Conservation (phyloP, 1,139 yeast species). For the Arxiozyma bovina region DNA sequence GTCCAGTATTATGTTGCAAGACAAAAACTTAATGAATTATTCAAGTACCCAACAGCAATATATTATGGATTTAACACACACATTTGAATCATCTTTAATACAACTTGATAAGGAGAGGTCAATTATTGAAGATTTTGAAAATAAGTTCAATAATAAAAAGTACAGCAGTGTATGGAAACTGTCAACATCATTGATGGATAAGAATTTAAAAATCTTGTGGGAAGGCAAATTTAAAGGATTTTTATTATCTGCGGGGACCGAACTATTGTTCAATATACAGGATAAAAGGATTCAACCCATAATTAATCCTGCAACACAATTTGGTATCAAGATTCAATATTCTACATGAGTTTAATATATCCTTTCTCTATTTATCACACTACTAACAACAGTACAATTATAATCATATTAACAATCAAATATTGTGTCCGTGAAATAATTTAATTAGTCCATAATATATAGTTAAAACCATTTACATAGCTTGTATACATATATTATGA, state of each 20-base stretch:
- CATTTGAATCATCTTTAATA: conserved; percentile 28
- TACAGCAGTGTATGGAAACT: conserved; percentile 68
- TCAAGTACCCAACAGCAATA: conserved; percentile 14
- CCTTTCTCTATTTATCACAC: not conserved
- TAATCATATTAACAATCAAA: not conserved
- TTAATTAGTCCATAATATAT: not conserved
- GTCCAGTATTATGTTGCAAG: not conserved
- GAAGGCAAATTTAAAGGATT: conserved; percentile 82
- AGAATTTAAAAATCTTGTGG: conserved; percentile 63
- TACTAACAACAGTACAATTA: not conserved
- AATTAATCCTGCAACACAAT: conserved; percentile 10
- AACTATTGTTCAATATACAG: conserved; percentile 16
- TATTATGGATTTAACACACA: conserved; percentile 26
- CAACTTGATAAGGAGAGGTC: conserved; percentile 33
- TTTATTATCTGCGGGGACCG: conserved; percentile 67
- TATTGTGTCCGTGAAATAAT: not conserved
- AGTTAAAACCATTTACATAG: not conserved
- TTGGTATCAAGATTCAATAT: conserved; percentile 29
- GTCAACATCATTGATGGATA: conserved; percentile 61
- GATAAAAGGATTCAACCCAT: not conserved
- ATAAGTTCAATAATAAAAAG: conserved; percentile 43
- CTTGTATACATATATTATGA: no score
- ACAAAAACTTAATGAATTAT: not conserved
- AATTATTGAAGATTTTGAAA: conserved; percentile 47
- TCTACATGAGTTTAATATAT: conserved; percentile 1